Evolutionary conservation across 176 grass and related monocot species (phyloP).

Genomic region (Puccinellia tenuiflora): DNA sequence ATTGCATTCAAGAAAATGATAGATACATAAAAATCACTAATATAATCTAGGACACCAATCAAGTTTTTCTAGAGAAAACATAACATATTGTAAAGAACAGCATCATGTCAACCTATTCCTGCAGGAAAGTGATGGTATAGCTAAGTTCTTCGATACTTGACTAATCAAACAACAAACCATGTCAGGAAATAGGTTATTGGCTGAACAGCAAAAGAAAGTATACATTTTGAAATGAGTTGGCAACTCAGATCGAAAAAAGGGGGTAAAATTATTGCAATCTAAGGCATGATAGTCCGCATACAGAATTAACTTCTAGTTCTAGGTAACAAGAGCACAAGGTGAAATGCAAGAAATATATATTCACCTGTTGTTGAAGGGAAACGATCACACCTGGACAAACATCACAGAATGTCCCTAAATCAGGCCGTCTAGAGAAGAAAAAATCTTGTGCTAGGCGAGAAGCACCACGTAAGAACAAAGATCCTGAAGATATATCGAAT

Average conservation of each 20-base stretch:
- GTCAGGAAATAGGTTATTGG: not conserved
- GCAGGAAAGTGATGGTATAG: not conserved
- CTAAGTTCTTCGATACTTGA: not conserved
- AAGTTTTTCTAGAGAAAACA: not conserved
- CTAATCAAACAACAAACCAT: not conserved
- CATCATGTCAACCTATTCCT: not conserved
- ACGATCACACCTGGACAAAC: slow-evolving; percentile 73
- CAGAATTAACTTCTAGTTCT: not conserved
- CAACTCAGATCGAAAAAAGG: not conserved
- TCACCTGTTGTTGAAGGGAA: slow-evolving; percentile 92
- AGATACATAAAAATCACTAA: not conserved
- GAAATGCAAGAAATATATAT: slow-evolving; percentile 12
- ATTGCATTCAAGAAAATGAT: not conserved
- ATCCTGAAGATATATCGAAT: slow-evolving; percentile 69
- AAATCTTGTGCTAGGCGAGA: slow-evolving; percentile 61
- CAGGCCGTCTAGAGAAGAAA: slow-evolving; percentile 56
- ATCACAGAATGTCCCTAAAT: slow-evolving; percentile 47
- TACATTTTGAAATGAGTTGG: not conserved
- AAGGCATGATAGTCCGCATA: not conserved
- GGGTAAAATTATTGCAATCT: not conserved
- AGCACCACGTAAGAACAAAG: slow-evolving; percentile 61
- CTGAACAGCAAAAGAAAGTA: not conserved
- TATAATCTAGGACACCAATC: not conserved
- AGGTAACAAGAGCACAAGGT: slow-evolving; percentile 18
- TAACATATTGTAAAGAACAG: not conserved